phyloP scores from a whole-genome alignment of 208 protist species.

The Trypanosoma lewisi region DNA sequence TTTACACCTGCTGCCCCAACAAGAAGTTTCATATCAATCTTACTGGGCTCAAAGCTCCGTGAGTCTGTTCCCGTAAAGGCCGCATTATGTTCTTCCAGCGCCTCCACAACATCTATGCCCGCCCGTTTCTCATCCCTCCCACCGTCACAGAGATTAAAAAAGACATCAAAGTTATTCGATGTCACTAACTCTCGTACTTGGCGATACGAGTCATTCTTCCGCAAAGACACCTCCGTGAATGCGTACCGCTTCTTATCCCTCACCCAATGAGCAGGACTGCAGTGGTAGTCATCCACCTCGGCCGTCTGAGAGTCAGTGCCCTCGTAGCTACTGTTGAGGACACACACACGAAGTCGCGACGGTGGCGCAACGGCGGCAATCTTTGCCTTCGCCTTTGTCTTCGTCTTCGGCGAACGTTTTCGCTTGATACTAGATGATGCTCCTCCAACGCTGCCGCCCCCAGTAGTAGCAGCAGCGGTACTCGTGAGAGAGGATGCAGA shows the following conservation, averaged over 20 bases:
- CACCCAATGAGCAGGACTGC: constrained; percentile 77
- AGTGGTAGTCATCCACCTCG: constrained; percentile 75
- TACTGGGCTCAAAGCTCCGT: constrained; percentile 83
- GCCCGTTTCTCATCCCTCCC: constrained; percentile 81
- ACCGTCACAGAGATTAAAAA: constrained; percentile 91
- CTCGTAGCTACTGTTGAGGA: constrained; percentile 86
- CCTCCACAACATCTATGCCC: constrained; percentile 77
- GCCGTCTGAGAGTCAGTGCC: constrained; percentile 72
- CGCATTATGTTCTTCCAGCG: constrained; percentile 84
- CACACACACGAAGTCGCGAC: constrained; percentile 66
- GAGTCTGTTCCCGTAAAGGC: constrained; percentile 88
- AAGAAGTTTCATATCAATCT: constrained; percentile 90
- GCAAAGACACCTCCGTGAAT: constrained; percentile 63
- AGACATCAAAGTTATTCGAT: constrained; percentile 82
- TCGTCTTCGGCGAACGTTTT: not conserved
- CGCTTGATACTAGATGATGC: not conserved
- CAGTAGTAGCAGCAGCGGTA: not conserved
- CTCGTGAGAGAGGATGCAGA: not conserved
- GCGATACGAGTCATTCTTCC: constrained; percentile 75
- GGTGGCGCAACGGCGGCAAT: too few species aligned
- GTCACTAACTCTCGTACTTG: constrained; percentile 72
- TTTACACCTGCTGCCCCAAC: constrained; percentile 73
- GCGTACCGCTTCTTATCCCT: constrained; percentile 68
- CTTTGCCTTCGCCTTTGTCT: constrained; percentile 17
- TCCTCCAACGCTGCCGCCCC: not conserved